These are phyloP conservation scores for Stagonosporopsis vannaccii DNA, from an alignment of 2,329 filamentous ascomycete genomes.

Conservation along the genomic window DNA sequence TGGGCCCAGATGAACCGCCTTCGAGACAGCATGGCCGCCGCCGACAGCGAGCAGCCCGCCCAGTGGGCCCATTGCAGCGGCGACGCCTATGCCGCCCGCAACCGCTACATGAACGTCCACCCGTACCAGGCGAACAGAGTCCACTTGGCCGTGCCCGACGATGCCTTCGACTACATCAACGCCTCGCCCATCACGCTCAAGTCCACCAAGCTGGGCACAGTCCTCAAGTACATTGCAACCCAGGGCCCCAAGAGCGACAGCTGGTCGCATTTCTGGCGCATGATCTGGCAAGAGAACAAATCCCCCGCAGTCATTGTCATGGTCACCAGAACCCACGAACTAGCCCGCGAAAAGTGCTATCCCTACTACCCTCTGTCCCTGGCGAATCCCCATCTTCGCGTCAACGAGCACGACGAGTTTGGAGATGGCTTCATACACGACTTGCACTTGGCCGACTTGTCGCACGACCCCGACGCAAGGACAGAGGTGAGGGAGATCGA, in stretches of 20 bases:
- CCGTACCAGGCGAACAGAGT: conserved; percentile 89
- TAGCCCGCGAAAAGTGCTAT: conserved; percentile 80
- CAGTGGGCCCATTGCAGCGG: conserved; percentile 66
- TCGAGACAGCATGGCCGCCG: conserved; percentile 49
- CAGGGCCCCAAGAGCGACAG: conserved; percentile 80
- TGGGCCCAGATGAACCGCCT: conserved; percentile 66
- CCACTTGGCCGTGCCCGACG: conserved; percentile 77
- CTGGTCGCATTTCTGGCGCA: conserved; percentile 88
- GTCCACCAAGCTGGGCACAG: conserved; percentile 49
- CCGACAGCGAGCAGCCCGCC: conserved; percentile 54
- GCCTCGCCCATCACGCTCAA: conserved; percentile 56
- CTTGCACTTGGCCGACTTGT: conserved; percentile 66
- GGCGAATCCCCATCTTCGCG: conserved; percentile 51
- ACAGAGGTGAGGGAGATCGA: conserved; percentile 78
- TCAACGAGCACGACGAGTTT: conserved; percentile 71
- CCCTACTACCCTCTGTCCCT: conserved; percentile 76
- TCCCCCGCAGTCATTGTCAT: conserved; percentile 81
- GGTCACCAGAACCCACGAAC: conserved; percentile 88
- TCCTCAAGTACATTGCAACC: conserved; percentile 82
- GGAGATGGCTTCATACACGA: conserved; percentile 71
- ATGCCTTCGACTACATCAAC: conserved; percentile 62
- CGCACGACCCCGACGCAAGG: conserved; percentile 63
- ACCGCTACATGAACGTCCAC: conserved; percentile 89
- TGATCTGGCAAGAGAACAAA: conserved; percentile 86
- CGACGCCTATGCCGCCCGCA: conserved; percentile 67